Base-by-base conservation (phyloP, 768 basidiomycete species). In the Amanita subjunquillea region DNA sequence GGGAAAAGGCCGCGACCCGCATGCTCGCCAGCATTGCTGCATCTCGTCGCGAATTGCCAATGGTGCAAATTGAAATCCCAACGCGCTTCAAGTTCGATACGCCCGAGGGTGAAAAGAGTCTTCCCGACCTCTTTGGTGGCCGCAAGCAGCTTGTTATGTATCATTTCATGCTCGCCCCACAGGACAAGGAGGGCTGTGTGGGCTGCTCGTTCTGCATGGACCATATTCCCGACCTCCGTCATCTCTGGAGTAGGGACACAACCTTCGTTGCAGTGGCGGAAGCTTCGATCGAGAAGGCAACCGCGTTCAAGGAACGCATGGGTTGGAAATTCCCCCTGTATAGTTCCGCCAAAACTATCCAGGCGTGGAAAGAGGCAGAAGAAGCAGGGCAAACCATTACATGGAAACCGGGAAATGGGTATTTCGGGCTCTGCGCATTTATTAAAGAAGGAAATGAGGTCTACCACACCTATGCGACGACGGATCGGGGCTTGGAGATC, bases 141-240 rank as follows among this genome's bases (percentile, higher is more conserved):
- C 43, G 43, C 43, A 23, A 30, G 22, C 43, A 45, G 43, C 43
- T 45, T 15, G 25, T 45, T 12, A 27, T 45, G 10, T 45, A 45
- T 23, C 43, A 45, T 30, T 45, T 45, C n/a, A 45, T 45, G 43
- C 43, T 45, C 25, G 13, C 9, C n/a, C 43, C 25, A 3, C 27
- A 45, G 25, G 43, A 45, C 22, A 29, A 29, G n/a, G 23, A 45
- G 25, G 43, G 29, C 13, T 30, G 45, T 20, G 45, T 30, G n/a
- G 45, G 45, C 29, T 48, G 47, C 22, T 37, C 47, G n/a, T 48
- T 48, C 15, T 48, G 47, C 13, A 36, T 48, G 47, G 47, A 48
- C 12, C 32, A 48, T 7, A 37, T 48, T 34, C 47, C 34, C 20
- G 32, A 48, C 20, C 17, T 48, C 17, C 34, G 47, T 5, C 47